Conservation (phyloP, 306 rosid species). For the Leucaena leucocephala region DNA sequence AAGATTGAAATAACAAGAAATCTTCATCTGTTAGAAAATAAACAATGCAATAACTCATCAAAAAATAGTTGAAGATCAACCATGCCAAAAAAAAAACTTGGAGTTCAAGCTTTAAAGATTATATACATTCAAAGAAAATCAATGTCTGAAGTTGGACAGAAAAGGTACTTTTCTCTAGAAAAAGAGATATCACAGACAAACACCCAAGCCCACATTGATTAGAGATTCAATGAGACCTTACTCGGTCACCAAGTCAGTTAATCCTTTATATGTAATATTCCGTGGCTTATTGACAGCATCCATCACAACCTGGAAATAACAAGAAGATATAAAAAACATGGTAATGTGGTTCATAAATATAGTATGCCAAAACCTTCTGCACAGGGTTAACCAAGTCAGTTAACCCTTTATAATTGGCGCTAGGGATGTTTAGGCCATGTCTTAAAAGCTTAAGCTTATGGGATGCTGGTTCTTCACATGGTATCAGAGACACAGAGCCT, state of each 20-base stretch:
- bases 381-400: background rate
- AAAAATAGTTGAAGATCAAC: background rate
- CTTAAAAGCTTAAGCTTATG: background rate
- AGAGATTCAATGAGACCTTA: constrained; percentile 57
- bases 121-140: constrained; percentile 19
- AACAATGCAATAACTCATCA: constrained; percentile 16
- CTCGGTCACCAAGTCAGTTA: constrained; percentile 97
- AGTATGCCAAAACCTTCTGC: background rate
- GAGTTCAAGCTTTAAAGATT: constrained; percentile 12
- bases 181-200: constrained; percentile 2
- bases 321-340: constrained; percentile 27
- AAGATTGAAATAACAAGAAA: constrained; percentile 2
- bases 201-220: constrained; percentile 5
- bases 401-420: background rate
- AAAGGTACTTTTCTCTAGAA: background rate
- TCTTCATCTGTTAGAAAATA: constrained; percentile 1
- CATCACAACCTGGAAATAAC: constrained; percentile 85
- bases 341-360: constrained; percentile 13
- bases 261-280: constrained; percentile 82
- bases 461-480: background rate
- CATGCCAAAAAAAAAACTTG: background rate
- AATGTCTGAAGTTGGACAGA: constrained; percentile 1
- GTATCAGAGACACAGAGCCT: background rate
- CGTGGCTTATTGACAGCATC: constrained; percentile 93
- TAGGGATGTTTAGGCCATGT: background rate